Percentiles rank a stretch among this genome's conserved stretches.
Conservation (phyloP, 2,329 filamentous ascomycete genomes). For the Parastagonospora nodorum region DNA sequence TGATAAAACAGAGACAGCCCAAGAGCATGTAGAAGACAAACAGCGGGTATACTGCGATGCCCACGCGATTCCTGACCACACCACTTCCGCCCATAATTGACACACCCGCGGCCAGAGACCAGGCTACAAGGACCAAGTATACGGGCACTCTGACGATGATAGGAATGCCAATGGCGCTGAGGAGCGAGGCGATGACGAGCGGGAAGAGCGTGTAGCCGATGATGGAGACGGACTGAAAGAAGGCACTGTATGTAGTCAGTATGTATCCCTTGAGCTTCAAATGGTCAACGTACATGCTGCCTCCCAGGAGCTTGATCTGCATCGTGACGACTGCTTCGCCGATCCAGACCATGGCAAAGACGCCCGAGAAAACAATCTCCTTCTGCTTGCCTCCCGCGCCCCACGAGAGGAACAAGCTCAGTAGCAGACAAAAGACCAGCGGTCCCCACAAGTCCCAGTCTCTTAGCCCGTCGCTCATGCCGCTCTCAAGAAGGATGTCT, state of each 20-base stretch:
- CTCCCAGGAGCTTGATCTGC: conserved; percentile 94
- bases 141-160: conserved; percentile 86
- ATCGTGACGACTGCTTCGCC: conserved; percentile 96
- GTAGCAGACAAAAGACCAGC: conserved; percentile 86
- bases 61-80: conserved; percentile 92
- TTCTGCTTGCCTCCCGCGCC: conserved; percentile 79
- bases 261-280: background rate
- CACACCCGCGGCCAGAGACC: conserved; percentile 93
- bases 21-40: conserved; percentile 94
- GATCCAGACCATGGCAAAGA: conserved; percentile 97
- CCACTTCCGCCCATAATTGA: conserved; percentile 96
- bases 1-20: conserved; percentile 96
- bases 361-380: conserved; percentile 89
- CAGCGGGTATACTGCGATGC: conserved; percentile 90
- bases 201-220: conserved; percentile 99
- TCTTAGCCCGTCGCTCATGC: conserved; percentile 85
- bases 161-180: conserved; percentile 81
- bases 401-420: conserved; percentile 87
- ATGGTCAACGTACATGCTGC: conserved; percentile 79
- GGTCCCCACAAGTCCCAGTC: conserved; percentile 99
- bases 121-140: conserved; percentile 84
- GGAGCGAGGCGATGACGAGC: conserved; percentile 86
- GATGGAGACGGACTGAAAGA: conserved; percentile 96
- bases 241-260: conserved; percentile 69
- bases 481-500: conserved; percentile 67